Evolutionary conservation across 108 stramenopile species (phyloP).

Genomic region (Cyclostephanos invisitatus): DNA sequence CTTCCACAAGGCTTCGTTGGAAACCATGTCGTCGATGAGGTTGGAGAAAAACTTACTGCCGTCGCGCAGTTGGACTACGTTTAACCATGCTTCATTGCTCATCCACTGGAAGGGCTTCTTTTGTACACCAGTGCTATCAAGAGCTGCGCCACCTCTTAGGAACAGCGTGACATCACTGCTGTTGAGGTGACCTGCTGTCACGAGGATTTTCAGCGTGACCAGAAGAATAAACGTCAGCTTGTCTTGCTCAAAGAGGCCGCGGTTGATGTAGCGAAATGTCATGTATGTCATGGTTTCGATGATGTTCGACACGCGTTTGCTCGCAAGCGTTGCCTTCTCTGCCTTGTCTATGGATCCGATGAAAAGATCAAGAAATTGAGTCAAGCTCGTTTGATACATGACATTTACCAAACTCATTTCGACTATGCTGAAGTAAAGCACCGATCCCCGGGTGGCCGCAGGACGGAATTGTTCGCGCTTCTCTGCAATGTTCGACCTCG

Average conservation of each 20-base stretch:
- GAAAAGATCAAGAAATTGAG: constrained; percentile 87
- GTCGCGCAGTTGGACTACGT: constrained; percentile 77
- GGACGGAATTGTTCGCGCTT: constrained; percentile 93
- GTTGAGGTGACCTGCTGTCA: constrained; percentile 74
- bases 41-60: constrained; percentile 76
- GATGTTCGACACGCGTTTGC: constrained; percentile 89
- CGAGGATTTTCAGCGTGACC: constrained; percentile 87
- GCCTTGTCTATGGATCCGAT: constrained; percentile 88
- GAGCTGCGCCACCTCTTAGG: constrained; percentile 86
- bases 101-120: constrained; percentile 91
- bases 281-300: constrained; percentile 93
- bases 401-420: constrained; percentile 86
- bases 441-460: constrained; percentile 86
- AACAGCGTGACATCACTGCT: constrained; percentile 74
- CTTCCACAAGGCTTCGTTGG: constrained; percentile 82
- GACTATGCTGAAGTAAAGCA: constrained; percentile 91
- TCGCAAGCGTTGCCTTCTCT: constrained; percentile 79
- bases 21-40: constrained; percentile 73
- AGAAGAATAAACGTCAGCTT: constrained; percentile 89
- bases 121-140: constrained; percentile 80
- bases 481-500: constrained; percentile 83
- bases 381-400: constrained; percentile 93
- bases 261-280: constrained; percentile 91
- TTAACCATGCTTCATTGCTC: constrained; percentile 85
- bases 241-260: constrained; percentile 90